Evolutionary conservation across 106 monocot species (phyloP).

Genomic region (Ottelia alismoides): DNA sequence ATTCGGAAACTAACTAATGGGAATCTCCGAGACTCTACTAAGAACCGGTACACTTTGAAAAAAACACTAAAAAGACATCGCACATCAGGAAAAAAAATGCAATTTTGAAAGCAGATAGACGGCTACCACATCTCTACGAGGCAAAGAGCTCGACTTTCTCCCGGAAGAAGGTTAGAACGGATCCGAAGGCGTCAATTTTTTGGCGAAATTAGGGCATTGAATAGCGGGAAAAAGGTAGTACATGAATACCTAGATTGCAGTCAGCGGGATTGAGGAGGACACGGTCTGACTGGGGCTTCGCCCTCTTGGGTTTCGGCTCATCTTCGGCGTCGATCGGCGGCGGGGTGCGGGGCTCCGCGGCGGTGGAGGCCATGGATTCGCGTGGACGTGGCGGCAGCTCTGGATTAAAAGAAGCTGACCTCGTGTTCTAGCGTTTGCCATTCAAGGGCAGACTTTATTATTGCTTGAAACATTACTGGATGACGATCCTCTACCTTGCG

Average conservation of each 20-base stretch:
- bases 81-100: background rate
- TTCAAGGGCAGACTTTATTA: too few relatives aligned
- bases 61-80: background rate
- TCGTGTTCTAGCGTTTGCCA: too few relatives aligned
- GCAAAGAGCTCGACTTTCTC: background rate
- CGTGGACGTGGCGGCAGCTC: too few relatives aligned
- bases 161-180: too few relatives aligned
- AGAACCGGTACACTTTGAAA: too few relatives aligned
- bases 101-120: background rate
- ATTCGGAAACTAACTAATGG: too few relatives aligned
- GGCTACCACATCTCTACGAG: background rate
- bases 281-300: conserved; percentile 2
- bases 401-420: too few relatives aligned
- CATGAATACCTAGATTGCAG: conserved; percentile 42
- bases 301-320: conserved; percentile 25
- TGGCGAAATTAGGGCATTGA: background rate
- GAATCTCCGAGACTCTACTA: too few relatives aligned
- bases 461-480: too few relatives aligned
- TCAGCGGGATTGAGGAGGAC: conserved; percentile 58
- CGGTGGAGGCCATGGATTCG: too few relatives aligned
- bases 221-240: background rate
- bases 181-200: too few relatives aligned
- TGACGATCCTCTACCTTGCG: too few relatives aligned
- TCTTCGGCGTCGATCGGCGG: conserved; percentile 2
- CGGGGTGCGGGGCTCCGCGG: conserved; percentile 9